These are phyloP conservation scores for Senna siamea DNA, from an alignment of 306 rosid species.

Conservation along the genomic window DNA sequence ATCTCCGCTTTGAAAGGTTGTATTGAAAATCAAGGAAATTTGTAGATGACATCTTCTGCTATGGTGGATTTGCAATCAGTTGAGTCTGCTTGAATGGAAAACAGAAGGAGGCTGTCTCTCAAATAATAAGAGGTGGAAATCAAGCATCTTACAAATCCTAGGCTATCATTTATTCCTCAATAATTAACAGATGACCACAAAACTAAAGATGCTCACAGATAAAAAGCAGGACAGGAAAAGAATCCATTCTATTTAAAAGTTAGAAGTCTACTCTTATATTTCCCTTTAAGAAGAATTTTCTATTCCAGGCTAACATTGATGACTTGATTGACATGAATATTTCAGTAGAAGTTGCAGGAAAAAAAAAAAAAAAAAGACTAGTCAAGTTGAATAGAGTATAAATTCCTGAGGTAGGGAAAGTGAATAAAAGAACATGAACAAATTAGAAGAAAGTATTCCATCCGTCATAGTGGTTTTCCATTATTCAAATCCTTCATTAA, in stretches of 20 bases:
- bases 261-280: constrained; percentile 26
- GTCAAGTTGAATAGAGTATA: constrained; percentile 40
- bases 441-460: no score
- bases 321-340: constrained; percentile 33
- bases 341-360: constrained; percentile 17
- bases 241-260: constrained; percentile 55
- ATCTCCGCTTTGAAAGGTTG: constrained; percentile 63
- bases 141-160: constrained; percentile 19
- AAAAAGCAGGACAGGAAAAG: constrained; percentile 36
- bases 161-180: constrained; percentile 42
- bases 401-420: constrained; percentile 34
- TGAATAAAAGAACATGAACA: constrained; percentile 12
- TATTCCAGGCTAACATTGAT: constrained; percentile 12
- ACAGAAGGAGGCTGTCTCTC: not conserved
- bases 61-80: constrained; percentile 20
- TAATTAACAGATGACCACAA: constrained; percentile 39
- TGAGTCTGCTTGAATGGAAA: not conserved
- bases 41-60: constrained; percentile 44
- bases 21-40: constrained; percentile 84
- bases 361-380: constrained; percentile 41
- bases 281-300: constrained; percentile 20
- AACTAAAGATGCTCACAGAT: constrained; percentile 47
- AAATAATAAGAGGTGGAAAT: constrained; percentile 18
- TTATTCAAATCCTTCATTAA: constrained; percentile 81
- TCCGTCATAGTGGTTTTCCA: constrained; percentile 59